Conservation (phyloP, 2,329 filamentous ascomycete species). For the Orbilia oligospora region DNA sequence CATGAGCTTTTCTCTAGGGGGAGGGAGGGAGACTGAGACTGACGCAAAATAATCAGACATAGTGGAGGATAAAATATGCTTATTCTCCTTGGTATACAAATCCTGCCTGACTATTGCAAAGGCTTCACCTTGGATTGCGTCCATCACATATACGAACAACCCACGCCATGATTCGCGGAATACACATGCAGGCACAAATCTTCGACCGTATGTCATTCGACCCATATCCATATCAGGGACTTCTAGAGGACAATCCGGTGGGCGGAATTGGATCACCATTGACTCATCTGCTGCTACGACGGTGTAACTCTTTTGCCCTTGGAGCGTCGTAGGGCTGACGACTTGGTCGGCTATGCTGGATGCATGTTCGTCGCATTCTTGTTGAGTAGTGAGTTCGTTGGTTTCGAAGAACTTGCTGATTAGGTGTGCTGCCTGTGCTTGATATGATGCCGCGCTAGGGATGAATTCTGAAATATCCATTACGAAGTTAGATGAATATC, state of each 20-base stretch:
- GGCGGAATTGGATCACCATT: slow-evolving; percentile 13
- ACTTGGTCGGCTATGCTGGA: not conserved
- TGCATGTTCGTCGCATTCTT: slow-evolving; percentile 19
- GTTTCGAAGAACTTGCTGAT: slow-evolving; percentile 20
- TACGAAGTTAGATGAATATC: not conserved
- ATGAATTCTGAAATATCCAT: slow-evolving; percentile 6
- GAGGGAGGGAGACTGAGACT: not conserved
- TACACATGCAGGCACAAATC: slow-evolving; percentile 15
- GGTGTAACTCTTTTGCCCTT: slow-evolving; percentile 14
- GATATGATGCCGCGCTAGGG: slow-evolving; percentile 2
- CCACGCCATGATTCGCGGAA: slow-evolving; percentile 12
- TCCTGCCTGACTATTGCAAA: not conserved
- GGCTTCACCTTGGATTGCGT: slow-evolving; percentile 6
- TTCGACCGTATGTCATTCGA: not conserved
- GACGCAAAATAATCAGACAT: slow-evolving; percentile 13
- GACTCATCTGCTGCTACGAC: slow-evolving; percentile 10
- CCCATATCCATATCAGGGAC: not conserved
- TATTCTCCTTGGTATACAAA: not conserved
- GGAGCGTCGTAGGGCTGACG: slow-evolving; percentile 9
- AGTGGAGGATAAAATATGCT: slow-evolving; percentile 13
- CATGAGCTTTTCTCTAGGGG: not conserved
- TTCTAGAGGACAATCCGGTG: not conserved
- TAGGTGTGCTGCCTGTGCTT: slow-evolving; percentile 3
- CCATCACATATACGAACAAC: slow-evolving; percentile 15
- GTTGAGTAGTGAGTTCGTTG: slow-evolving; percentile 17